A percentile compares a stretch with the other conserved stretches of the same genome.
These are phyloP conservation scores for Sugiyamaella boreocaroliniensis DNA, from an alignment of 805 yeast genomes.

Conservation along the genomic window DNA sequence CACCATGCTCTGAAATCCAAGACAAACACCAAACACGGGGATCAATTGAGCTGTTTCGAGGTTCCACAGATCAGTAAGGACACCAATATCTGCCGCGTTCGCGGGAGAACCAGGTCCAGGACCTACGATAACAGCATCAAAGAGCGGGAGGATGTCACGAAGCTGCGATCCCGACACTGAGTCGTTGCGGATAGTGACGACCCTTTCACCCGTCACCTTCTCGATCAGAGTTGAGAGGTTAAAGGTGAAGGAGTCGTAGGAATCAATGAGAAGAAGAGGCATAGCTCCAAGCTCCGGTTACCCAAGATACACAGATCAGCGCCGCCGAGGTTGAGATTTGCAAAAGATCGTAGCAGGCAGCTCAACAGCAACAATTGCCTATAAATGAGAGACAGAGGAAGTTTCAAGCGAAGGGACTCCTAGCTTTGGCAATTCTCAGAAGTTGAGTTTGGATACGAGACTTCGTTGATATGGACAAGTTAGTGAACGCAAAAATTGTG, in stretches of 20 bases:
- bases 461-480: too few relatives aligned
- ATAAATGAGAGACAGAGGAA: too few relatives aligned
- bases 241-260: conserved; percentile 91
- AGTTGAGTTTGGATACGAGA: too few relatives aligned
- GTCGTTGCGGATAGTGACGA: conserved; percentile 59
- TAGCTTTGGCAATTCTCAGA: too few relatives aligned
- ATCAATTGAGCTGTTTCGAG: conserved; percentile 30
- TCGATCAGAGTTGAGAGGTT: conserved; percentile 63
- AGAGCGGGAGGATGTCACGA: conserved; percentile 42
- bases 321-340: too few relatives aligned
- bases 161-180: conserved; percentile 33
- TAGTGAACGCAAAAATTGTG: too few relatives aligned
- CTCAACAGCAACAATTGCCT: too few relatives aligned
- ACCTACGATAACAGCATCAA: conserved; percentile 78
- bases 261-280: conserved; percentile 65
- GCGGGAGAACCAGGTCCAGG: conserved; percentile 97
- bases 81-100: conserved; percentile 58
- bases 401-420: too few relatives aligned
- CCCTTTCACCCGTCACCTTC: conserved; percentile 43
- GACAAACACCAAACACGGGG: conserved; percentile 86
- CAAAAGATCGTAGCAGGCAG: too few relatives aligned
- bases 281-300: conserved; percentile 1
- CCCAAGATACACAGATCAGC: too few relatives aligned
- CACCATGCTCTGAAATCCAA: conserved; percentile 86
- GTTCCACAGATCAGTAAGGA: conserved; percentile 53